Base-by-base conservation (phyloP, 2,329 filamentous ascomycete species). In the Colletotrichum sp. region DNA sequence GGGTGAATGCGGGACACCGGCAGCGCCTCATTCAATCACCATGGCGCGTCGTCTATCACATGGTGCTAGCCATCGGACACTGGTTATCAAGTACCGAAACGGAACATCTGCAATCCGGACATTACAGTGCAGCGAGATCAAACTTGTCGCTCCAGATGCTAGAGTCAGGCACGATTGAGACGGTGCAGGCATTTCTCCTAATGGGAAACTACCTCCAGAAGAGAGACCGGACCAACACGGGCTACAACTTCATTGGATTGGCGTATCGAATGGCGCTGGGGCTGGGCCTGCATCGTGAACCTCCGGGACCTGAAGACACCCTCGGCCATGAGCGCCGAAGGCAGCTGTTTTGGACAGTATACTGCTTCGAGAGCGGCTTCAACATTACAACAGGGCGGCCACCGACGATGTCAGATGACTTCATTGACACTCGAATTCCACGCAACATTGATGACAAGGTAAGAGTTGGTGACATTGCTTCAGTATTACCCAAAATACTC, bases 191-290 rank as follows among this genome's bases (percentile, higher is more conserved):
- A 0, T 80, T 89, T n/a, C 81, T 83, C 1, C 80, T 89, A 4
- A 83, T 84, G 66, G 85, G 84, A 1, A 89, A 89, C 64, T 89
- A 89, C 78, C 82, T 89, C 6, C 89, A 90, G 73, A 89, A 89
- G 77, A 82, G 85, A 30, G 86, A 90, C 71, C 83, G 87, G 16
- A 88, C 88, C 6, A 90, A 90, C 77, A 89, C 88, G 0, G 87
- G 87, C 1, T 89, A 89, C 79, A 89, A 89, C 76, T 88, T 88
- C 67, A 83, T 88, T n/a, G 88, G 88, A 0, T 83, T 89, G 21
- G 88, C 88, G 0, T 83, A 86, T 21, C 82, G 88, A 28, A 88
- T 90, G 84, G 88, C 88, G 1, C 83, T 90, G 56, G 87, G 88
- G 0, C 78, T 90, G 8, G 88, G 89, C 0, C 81, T 90, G 3